Base-by-base conservation (phyloP, 2,329 filamentous ascomycete genomes). In the Fusarium aywerte region DNA sequence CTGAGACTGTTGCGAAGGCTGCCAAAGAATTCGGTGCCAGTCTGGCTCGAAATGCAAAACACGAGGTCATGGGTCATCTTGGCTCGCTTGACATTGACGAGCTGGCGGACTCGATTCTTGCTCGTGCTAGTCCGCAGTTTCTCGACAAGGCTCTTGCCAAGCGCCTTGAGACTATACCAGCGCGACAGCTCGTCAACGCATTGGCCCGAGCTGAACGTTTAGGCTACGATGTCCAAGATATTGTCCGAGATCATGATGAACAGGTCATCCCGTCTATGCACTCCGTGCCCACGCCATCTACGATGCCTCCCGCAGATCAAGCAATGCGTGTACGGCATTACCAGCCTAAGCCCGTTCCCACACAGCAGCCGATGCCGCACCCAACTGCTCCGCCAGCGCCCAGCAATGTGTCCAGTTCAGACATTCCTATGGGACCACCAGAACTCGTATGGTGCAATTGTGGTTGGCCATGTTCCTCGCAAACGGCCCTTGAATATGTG, bases 161-260 rank as follows among this genome's bases (percentile, higher is more conserved):
- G 53, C 83, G 86, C 0, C 77, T 88, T 5, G 78, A 80, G 43
- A 85, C 83, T 3, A 87, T 88, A 50, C 80, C 81, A 11, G 85
- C 84, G 1, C 81, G 84, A 25, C 80, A 82, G 15, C 79, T 88
- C 4, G 83, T 88, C 52, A 87, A 87, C 58, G 83, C 85, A 15
- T 79, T 88, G 20, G 85, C 85, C 3, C 79, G 82, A 33, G 85
- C 85, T 2, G 84, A 87, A 67, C 83, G 86, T 4, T 80, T 88
- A 0, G 86, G 86, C 3, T 88, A 88, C 55, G 82, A 86, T 48
- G 76, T 78, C 0, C 75, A 77, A 31, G 86, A 88, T 53, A 77
- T 85, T 4, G 76, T 86, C 13, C 80, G 83, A 31, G 81, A 68
- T 15, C 55, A 68, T 35, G 67, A 70, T 13, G 81, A 83, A 60